Conservation (phyloP, 192 early-diverging fungal species). For the Coemansia sp. region DNA sequence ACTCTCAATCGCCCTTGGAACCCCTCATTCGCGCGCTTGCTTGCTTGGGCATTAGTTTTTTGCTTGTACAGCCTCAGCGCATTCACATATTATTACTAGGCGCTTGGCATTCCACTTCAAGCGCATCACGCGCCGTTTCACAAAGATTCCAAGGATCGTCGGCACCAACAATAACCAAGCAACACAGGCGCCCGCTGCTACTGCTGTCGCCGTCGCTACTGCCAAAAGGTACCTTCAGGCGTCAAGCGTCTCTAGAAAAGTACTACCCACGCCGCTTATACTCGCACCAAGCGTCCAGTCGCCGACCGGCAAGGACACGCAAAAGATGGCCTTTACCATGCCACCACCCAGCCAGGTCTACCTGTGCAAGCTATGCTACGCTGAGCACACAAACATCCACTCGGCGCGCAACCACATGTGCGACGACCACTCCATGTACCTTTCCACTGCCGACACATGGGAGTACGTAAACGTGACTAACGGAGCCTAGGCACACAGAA, state of each 20-base stretch:
- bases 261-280: not conserved
- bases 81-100: not conserved
- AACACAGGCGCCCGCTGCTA: not conserved
- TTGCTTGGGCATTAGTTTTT: too few species aligned
- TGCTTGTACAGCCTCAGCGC: too few species aligned
- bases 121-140: not conserved
- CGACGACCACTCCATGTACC: slow-evolving; percentile 20
- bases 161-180: not conserved
- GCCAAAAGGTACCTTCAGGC: not conserved
- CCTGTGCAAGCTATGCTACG: slow-evolving; percentile 51
- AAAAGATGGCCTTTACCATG: slow-evolving; percentile 20
- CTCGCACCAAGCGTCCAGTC: not conserved
- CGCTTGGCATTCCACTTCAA: slow-evolving; percentile 2
- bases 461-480: slow-evolving; percentile 33
- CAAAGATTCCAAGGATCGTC: slow-evolving; percentile 5
- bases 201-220: not conserved
- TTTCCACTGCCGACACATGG: slow-evolving; percentile 41
- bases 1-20: too few species aligned
- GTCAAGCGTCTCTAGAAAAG: not conserved
- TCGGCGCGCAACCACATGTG: slow-evolving; percentile 49
- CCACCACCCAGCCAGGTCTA: slow-evolving; percentile 45
- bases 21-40: too few species aligned
- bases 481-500: not conserved
- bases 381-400: slow-evolving; percentile 46
- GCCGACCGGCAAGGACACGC: not conserved